Percentiles rank a stretch among this genome's conserved stretches.
Conservation (phyloP, 495 filamentous ascomycete genomes). For the Podospora sp. region DNA sequence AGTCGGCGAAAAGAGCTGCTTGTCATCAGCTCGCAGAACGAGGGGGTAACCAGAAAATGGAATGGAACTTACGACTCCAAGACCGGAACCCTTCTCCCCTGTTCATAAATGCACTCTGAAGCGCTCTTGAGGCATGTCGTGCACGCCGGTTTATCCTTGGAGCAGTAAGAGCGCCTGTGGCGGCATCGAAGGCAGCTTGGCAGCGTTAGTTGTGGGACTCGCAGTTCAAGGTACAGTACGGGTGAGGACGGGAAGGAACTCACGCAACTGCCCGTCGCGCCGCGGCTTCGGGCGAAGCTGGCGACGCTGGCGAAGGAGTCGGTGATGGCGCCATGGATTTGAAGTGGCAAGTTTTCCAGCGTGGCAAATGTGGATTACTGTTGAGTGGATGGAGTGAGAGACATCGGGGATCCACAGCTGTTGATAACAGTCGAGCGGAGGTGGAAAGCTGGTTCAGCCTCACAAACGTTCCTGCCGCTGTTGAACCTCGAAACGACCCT, state of each 20-base stretch:
- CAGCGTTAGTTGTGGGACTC: not conserved
- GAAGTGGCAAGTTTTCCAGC: not conserved
- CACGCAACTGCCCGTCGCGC: slow-evolving; percentile 17
- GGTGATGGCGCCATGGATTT: slow-evolving; percentile 2
- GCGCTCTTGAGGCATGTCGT: slow-evolving; percentile 23
- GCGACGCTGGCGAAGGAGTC: not conserved
- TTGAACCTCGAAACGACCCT: not conserved
- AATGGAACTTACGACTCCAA: slow-evolving; percentile 26
- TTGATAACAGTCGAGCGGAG: not conserved
- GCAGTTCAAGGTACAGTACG: too few relatives aligned
- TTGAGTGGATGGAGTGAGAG: not conserved
- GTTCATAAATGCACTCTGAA: slow-evolving; percentile 27
- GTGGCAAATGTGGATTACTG: not conserved
- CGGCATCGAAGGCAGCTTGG: slow-evolving; percentile 31
- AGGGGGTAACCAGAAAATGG: not conserved
- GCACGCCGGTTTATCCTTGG: slow-evolving; percentile 31
- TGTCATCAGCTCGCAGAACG: not conserved
- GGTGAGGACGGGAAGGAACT: slow-evolving; percentile 4
- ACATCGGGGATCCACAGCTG: not conserved
- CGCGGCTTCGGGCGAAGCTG: not conserved
- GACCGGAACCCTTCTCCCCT: slow-evolving; percentile 27
- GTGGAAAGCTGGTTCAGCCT: not conserved
- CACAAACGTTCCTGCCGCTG: not conserved
- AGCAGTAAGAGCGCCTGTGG: slow-evolving; percentile 26
- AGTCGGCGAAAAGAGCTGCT: slow-evolving; percentile 26